Evolutionary conservation across 179 eudicot species (phyloP).

Genomic region (Carnegiea gigantea): DNA sequence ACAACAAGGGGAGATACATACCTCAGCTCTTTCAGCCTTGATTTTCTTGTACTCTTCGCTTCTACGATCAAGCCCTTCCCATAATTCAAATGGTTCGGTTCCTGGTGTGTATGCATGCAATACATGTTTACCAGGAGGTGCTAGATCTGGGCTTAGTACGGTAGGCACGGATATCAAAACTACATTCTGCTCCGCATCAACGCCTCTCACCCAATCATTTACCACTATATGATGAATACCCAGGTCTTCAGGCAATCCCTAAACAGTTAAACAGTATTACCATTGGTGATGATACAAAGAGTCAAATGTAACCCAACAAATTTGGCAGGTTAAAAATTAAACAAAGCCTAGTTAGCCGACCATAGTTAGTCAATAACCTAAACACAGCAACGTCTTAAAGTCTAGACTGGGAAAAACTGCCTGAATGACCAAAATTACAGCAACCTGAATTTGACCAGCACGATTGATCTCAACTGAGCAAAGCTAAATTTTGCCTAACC

Average conservation of each 20-base stretch:
- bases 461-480: neutral
- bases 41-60: slow-evolving; percentile 79
- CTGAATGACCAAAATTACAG: neutral
- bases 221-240: slow-evolving; percentile 95
- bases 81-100: slow-evolving; percentile 81
- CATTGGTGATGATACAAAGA: neutral
- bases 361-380: neutral
- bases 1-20: slow-evolving; percentile 40
- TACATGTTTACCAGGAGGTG: slow-evolving; percentile 91
- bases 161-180: slow-evolving; percentile 91
- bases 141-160: slow-evolving; percentile 75
- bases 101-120: slow-evolving; percentile 94
- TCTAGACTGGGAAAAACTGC: no score
- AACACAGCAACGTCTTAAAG: neutral
- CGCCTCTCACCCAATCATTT: slow-evolving; percentile 91
- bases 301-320: neutral
- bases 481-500: neutral
- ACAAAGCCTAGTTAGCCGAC: neutral
- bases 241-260: slow-evolving; percentile 79
- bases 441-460: neutral
- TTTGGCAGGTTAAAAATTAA: neutral
- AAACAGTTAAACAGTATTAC: neutral
- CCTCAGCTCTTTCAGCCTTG: slow-evolving; percentile 93
- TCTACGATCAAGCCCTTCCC: slow-evolving; percentile 93
- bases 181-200: slow-evolving; percentile 96